Evolutionary conservation across 2,329 filamentous ascomycete genomes (phyloP).

Genomic region (Metarhizium robertsii): DNA sequence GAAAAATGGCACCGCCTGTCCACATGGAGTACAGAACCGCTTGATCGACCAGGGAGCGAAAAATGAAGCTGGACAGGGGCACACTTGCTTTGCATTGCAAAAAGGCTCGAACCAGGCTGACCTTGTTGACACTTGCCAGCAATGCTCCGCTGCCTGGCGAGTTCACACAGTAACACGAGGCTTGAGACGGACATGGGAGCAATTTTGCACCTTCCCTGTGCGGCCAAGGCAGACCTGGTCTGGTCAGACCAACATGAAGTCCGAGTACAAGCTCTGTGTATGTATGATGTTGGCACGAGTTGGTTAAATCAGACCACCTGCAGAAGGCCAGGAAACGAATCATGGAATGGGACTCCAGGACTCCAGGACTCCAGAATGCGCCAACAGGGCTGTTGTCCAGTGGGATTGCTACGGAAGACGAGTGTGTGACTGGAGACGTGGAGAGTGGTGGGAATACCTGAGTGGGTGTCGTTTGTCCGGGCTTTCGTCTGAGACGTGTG

Average conservation of each 20-base stretch:
- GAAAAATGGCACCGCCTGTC: neutral
- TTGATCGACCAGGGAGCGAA: neutral
- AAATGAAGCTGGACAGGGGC: slow-evolving; percentile 1
- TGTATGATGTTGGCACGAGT: neutral
- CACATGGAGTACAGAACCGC: neutral
- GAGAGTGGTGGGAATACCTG: neutral
- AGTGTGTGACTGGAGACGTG: neutral
- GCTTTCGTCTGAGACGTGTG: neutral
- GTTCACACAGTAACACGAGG: slow-evolving; percentile 6
- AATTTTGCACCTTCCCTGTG: slow-evolving; percentile 2
- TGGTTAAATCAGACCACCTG: neutral
- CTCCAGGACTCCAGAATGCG: too few species aligned
- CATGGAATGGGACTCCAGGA: neutral
- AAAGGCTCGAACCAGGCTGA: neutral
- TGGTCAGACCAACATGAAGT: neutral
- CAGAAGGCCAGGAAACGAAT: neutral
- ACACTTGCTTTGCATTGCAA: neutral
- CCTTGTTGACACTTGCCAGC: neutral
- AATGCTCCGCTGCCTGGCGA: neutral
- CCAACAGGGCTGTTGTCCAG: neutral
- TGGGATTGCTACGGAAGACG: neutral
- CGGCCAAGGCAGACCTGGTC: neutral
- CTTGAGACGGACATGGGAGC: slow-evolving; percentile 2
- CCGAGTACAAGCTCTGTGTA: neutral
- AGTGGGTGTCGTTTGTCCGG: neutral